Conservation (phyloP, 305 asterid species). For the Fraxinus ornus region DNA sequence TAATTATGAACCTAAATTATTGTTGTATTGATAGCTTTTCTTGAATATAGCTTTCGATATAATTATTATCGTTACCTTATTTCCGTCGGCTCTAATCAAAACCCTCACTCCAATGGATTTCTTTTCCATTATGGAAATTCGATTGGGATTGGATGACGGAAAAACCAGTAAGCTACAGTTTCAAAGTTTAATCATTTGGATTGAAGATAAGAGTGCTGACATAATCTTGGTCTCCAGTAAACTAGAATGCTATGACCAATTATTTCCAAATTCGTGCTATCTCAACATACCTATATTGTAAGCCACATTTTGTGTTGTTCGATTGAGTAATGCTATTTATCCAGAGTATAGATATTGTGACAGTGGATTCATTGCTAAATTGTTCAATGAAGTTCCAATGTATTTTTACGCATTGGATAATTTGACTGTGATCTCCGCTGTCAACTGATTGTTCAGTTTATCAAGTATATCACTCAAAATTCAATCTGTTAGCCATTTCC, state of each 20-base stretch:
- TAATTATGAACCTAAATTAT: not conserved
- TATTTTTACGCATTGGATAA: not conserved
- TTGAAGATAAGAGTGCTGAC: not conserved
- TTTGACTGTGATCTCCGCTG: not conserved
- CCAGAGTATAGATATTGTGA: not conserved
- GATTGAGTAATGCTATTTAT: not conserved
- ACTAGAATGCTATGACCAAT: not conserved
- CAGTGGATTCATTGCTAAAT: not conserved
- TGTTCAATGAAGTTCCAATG: not conserved
- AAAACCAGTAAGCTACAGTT: not conserved
- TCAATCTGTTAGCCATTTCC: not conserved
- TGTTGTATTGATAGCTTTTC: not conserved
- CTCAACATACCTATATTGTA: not conserved
- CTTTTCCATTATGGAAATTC: not conserved
- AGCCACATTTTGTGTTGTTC: not conserved
- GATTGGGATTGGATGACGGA: not conserved
- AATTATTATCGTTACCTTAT: not conserved
- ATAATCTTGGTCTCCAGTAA: not conserved
- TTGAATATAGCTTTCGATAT: not conserved
- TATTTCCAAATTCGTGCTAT: not conserved
- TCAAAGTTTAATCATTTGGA: not conserved
- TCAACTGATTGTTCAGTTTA: not conserved
- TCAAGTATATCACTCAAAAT: not conserved
- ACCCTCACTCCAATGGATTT: not conserved
- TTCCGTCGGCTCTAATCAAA: not conserved